Percentiles rank a stretch among this genome's conserved stretches.
These are phyloP conservation scores for Scolecobasidium constrictum DNA, from an alignment of 2,329 filamentous ascomycete species.

Conservation along the genomic window DNA sequence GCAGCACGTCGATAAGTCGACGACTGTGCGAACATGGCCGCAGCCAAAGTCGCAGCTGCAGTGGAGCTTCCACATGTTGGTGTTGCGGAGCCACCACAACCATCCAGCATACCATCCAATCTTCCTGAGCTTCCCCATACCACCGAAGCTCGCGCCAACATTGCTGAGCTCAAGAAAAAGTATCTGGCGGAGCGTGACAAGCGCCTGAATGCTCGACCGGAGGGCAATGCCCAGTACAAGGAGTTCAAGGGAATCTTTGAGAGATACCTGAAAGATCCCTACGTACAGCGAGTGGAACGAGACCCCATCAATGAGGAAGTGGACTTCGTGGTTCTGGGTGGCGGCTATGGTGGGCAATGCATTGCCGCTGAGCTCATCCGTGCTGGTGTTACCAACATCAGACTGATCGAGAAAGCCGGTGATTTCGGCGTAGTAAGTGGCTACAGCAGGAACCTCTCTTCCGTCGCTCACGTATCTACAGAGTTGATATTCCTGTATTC, in stretches of 20 bases:
- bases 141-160: neutral
- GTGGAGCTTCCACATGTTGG: neutral
- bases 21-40: too few species aligned
- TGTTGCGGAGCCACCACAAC: neutral
- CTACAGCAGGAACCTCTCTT: slow-evolving; percentile 10
- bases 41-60: too few species aligned
- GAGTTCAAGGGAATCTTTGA: slow-evolving; percentile 17
- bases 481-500: neutral
- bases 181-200: slow-evolving; percentile 20
- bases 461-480: neutral
- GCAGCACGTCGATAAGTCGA: too few species aligned
- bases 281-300: slow-evolving; percentile 17
- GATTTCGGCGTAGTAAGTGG: slow-evolving; percentile 39
- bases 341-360: slow-evolving; percentile 33
- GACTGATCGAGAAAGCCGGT: slow-evolving; percentile 34
- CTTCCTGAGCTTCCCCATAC: too few species aligned
- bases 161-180: slow-evolving; percentile 16
- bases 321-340: slow-evolving; percentile 29
- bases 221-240: slow-evolving; percentile 20
- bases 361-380: slow-evolving; percentile 30
- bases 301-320: slow-evolving; percentile 18
- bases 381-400: slow-evolving; percentile 27
- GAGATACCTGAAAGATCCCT: slow-evolving; percentile 19
- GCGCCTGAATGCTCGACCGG: slow-evolving; percentile 15
- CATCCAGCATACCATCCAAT: too few species aligned